Evolutionary conservation across 2,329 filamentous ascomycete genomes (phyloP), one percentile per base, ranked within the genome.

Genomic region (Hawksworthiomyces lignivorus): DNA sequence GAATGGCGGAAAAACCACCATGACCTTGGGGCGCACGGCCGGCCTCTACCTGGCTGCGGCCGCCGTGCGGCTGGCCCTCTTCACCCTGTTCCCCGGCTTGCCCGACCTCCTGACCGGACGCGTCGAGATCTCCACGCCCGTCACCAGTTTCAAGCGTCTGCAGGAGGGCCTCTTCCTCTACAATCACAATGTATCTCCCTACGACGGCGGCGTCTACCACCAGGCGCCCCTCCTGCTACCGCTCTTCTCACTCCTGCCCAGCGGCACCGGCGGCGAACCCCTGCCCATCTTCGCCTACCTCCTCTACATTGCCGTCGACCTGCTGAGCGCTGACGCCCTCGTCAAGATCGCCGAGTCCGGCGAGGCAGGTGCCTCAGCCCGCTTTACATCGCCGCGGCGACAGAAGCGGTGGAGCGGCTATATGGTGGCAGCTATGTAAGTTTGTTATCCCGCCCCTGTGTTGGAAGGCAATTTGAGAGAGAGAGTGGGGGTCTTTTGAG

Each of bases 141-240:
- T 97, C 35, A 96, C 87, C 54, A 95, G 90, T 75, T 98, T 96
- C 76, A 97, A 97, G 70, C 79, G 92, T 77, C 87, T 97, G 42
- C 90, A 97, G 72, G 92, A 98, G 66, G 92, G 92, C 17, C 69
- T 98, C 44, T 98, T 95, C 57, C 78, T 98, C 18, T 97, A 97
- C 62, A 89, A 86, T 50, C 87, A 94, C 62, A 94, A 95, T 67
- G 86, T 97, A 44, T 96, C 88, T 46, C 92, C 92, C 1, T 98
- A 97, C 67, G 88, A 98, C 61, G 92, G 92, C 50, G 92, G 92
- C 54, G 87, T 82, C 58, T 82, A 75, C 61, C 74, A 80, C 64
- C 73, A 95, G 72, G 87, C 89, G 31, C 92, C 92, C 36, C 72
- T 98, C 43, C 76, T 98, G 30, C 78, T 98, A 45, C 87, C 90